phyloP scores from a whole-genome alignment of 495 filamentous ascomycete genomes.

The Hypomontagnella monticulosa region DNA sequence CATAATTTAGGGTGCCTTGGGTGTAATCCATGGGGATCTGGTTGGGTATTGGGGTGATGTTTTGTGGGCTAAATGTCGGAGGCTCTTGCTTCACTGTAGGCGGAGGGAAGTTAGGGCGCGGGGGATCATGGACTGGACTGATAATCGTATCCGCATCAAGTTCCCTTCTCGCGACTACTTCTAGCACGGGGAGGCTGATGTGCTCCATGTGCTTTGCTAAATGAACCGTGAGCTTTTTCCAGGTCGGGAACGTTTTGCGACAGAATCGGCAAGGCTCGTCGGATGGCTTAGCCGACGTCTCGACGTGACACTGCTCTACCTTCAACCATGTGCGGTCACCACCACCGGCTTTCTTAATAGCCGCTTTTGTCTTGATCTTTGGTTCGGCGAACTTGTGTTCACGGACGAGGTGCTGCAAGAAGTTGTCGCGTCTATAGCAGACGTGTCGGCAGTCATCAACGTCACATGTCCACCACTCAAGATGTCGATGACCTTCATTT shows the following conservation, averaged over 20 bases:
- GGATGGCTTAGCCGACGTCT: slow-evolving; percentile 70
- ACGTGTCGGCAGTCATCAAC: slow-evolving; percentile 81
- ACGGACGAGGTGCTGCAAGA: slow-evolving; percentile 91
- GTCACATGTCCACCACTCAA: slow-evolving; percentile 93
- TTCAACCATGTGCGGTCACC: slow-evolving; percentile 75
- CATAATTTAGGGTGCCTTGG: slow-evolving; percentile 30
- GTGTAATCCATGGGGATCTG: slow-evolving; percentile 32
- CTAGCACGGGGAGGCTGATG: slow-evolving; percentile 85
- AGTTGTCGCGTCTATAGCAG: slow-evolving; percentile 94
- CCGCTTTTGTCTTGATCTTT: slow-evolving; percentile 67
- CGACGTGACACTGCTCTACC: slow-evolving; percentile 81
- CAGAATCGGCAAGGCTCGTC: slow-evolving; percentile 95
- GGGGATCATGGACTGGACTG: slow-evolving; percentile 68
- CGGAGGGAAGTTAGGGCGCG: slow-evolving; percentile 51
- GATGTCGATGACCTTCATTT: slow-evolving; percentile 89
- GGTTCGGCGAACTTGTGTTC: slow-evolving; percentile 92
- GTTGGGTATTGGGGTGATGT: slow-evolving; percentile 9
- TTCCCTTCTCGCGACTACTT: slow-evolving; percentile 70
- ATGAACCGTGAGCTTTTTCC: slow-evolving; percentile 96
- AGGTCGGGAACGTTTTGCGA: slow-evolving; percentile 79
- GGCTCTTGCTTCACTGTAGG: slow-evolving; percentile 50
- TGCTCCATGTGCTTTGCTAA: slow-evolving; percentile 97
- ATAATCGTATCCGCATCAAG: slow-evolving; percentile 69
- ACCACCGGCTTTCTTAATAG: slow-evolving; percentile 62
- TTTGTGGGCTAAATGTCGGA: slow-evolving; percentile 28